Conservation (phyloP, 2,329 filamentous ascomycete genomes). For the Penicillium brevicompactum region DNA sequence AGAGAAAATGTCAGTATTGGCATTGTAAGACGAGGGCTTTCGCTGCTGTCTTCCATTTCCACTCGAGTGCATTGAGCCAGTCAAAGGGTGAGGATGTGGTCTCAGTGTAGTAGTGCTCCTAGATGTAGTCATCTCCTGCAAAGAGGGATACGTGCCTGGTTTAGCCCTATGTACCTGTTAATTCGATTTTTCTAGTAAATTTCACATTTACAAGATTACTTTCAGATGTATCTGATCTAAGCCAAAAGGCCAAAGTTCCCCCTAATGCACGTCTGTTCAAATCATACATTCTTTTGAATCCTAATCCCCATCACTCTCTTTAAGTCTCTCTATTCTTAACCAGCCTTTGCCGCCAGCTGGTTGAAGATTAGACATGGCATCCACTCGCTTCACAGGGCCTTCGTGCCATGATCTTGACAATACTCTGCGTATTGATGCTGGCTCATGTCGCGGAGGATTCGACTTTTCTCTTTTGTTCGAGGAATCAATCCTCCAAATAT, state of each 20-base stretch:
- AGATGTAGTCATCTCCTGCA: slow-evolving; percentile 24
- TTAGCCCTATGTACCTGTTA: slow-evolving; percentile 5
- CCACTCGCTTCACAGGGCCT: slow-evolving; percentile 26
- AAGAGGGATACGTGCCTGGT: slow-evolving; percentile 19
- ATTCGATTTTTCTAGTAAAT: not conserved
- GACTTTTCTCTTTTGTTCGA: slow-evolving; percentile 53
- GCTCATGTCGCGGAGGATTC: slow-evolving; percentile 42
- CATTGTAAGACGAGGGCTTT: slow-evolving; percentile 24
- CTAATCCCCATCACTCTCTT: slow-evolving; percentile 8
- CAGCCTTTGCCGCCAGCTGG: slow-evolving; percentile 15
- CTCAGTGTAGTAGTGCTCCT: slow-evolving; percentile 21
- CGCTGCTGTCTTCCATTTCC: slow-evolving; percentile 9
- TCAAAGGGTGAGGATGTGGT: slow-evolving; percentile 14
- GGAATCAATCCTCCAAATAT: slow-evolving; percentile 42
- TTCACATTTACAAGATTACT: not conserved
- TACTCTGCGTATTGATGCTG: slow-evolving; percentile 35
- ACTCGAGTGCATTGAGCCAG: slow-evolving; percentile 24
- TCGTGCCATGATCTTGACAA: slow-evolving; percentile 39
- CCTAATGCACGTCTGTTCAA: slow-evolving; percentile 13
- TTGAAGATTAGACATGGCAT: slow-evolving; percentile 30
- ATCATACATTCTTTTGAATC: slow-evolving; percentile 11
- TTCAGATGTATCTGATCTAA: slow-evolving; percentile 25
- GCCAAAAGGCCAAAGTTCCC: slow-evolving; percentile 13
- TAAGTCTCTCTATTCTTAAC: slow-evolving; percentile 15
- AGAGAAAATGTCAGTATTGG: slow-evolving; percentile 12